Percentiles rank a stretch among this genome's conserved stretches.
Conservation (phyloP, 345 rosid species). For the Rhodamnia rubescens region DNA sequence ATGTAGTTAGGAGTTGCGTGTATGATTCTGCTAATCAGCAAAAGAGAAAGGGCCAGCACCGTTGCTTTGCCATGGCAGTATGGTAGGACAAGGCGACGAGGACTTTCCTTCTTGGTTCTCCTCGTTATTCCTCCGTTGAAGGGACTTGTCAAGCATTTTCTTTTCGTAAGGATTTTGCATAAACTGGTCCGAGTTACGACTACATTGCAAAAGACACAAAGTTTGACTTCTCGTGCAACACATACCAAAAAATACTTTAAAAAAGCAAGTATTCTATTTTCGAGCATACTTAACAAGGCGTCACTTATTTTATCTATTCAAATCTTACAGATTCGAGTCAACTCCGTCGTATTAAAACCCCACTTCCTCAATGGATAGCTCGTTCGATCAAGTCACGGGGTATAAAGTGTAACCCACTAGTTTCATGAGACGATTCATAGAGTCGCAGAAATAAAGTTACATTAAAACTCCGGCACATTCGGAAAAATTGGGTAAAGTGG, state of each 20-base stretch:
- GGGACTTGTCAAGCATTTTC: neutral
- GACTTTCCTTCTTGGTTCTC: neutral
- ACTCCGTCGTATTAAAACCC: neutral
- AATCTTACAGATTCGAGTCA: neutral
- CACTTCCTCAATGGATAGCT: neutral
- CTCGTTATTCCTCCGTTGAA: neutral
- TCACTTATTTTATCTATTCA: neutral
- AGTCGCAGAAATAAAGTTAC: neutral
- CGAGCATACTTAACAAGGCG: neutral
- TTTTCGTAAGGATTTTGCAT: neutral
- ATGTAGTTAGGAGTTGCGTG: neutral
- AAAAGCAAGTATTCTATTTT: neutral
- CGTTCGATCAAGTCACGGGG: fast-evolving
- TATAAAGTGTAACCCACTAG: fast-evolving
- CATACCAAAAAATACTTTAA: neutral
- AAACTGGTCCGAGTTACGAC: neutral
- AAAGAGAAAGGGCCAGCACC: neutral
- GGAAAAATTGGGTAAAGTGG: neutral
- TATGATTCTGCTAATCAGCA: neutral
- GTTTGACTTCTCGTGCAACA: neutral
- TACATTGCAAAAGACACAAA: too few species aligned
- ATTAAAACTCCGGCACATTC: neutral
- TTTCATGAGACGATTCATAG: neutral
- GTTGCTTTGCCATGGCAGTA: neutral
- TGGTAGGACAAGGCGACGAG: neutral